These are phyloP conservation scores for Setaria viridis DNA, from an alignment of 202 grass and related monocot genomes.

Conservation along the genomic window DNA sequence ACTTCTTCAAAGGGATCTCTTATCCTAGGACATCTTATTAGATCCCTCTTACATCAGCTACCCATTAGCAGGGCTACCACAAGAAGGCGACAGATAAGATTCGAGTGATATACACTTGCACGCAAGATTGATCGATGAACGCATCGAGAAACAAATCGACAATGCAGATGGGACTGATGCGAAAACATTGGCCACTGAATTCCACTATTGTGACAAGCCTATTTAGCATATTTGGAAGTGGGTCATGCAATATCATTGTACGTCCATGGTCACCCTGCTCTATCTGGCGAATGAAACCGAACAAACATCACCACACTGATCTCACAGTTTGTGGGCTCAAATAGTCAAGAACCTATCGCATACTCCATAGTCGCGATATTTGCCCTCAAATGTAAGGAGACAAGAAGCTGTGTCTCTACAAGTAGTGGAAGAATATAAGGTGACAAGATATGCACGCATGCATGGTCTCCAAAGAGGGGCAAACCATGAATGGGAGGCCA, in stretches of 20 bases:
- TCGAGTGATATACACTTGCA: neutral
- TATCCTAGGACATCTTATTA: neutral
- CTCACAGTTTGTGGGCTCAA: constrained; percentile 14
- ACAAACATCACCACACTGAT: neutral
- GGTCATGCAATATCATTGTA: constrained; percentile 23
- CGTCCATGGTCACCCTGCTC: neutral
- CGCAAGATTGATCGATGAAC: neutral
- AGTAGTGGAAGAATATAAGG: constrained; percentile 46
- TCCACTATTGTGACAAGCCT: constrained; percentile 1
- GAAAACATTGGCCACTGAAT: constrained; percentile 19
- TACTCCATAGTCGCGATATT: neutral
- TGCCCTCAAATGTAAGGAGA: constrained; percentile 4
- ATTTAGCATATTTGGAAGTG: constrained; percentile 40
- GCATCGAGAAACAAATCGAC: constrained; percentile 19
- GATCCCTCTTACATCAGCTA: constrained; percentile 21
- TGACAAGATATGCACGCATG: constrained; percentile 32
- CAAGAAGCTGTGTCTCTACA: constrained; percentile 22
- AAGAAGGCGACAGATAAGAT: constrained; percentile 35
- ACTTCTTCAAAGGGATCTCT: constrained; percentile 31
- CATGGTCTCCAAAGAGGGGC: constrained; percentile 50
- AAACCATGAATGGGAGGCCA: constrained; percentile 36
- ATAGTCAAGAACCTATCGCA: neutral
- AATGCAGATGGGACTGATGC: constrained; percentile 28
- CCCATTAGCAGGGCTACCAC: constrained; percentile 16
- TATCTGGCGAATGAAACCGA: neutral